A percentile compares a stretch with the other conserved stretches of the same genome.
phyloP scores from a whole-genome alignment of 805 yeast species.

The Saccharomycopsis microspora region DNA sequence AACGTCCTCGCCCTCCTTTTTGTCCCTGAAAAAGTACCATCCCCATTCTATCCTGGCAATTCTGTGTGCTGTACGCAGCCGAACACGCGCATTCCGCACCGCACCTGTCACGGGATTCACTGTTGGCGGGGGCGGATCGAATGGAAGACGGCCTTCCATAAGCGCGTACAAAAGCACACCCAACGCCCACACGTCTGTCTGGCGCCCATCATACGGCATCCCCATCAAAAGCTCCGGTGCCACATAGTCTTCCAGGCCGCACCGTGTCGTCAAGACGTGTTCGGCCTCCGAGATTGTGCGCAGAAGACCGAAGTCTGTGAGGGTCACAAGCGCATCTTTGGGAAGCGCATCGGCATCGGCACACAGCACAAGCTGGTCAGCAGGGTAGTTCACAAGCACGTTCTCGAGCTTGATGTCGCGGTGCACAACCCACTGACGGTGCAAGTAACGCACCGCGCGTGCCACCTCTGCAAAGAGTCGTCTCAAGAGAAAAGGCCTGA shows the following conservation, averaged over 20 bases:
- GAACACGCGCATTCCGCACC: slow-evolving; percentile 27
- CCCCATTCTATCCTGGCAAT: slow-evolving; percentile 91
- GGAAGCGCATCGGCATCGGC: neutral
- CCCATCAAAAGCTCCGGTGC: slow-evolving; percentile 93
- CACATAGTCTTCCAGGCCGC: slow-evolving; percentile 95
- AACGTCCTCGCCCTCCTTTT: slow-evolving; percentile 17
- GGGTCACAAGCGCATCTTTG: slow-evolving; percentile 34
- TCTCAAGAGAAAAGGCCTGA: slow-evolving; percentile 40
- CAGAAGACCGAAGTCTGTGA: slow-evolving; percentile 87
- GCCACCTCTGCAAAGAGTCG: slow-evolving; percentile 63
- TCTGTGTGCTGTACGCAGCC: slow-evolving; percentile 63
- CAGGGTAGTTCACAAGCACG: slow-evolving; percentile 33
- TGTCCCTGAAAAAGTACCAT: slow-evolving; percentile 48
- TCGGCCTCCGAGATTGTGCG: slow-evolving; percentile 48
- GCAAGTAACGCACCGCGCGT: slow-evolving; percentile 63
- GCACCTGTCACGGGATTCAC: slow-evolving; percentile 23
- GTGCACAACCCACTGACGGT: slow-evolving; percentile 60
- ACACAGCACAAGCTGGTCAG: neutral
- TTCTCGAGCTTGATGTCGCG: slow-evolving; percentile 90
- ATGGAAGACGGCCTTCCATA: slow-evolving; percentile 81
- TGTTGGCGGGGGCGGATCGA: slow-evolving; percentile 67
- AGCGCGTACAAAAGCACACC: slow-evolving; percentile 86
- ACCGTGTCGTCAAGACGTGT: slow-evolving; percentile 69
- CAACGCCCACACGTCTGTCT: slow-evolving; percentile 89
- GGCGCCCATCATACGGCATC: slow-evolving; percentile 78